Conservation (phyloP, 1,284 basidiomycete species). For the Naganishia sp. region DNA sequence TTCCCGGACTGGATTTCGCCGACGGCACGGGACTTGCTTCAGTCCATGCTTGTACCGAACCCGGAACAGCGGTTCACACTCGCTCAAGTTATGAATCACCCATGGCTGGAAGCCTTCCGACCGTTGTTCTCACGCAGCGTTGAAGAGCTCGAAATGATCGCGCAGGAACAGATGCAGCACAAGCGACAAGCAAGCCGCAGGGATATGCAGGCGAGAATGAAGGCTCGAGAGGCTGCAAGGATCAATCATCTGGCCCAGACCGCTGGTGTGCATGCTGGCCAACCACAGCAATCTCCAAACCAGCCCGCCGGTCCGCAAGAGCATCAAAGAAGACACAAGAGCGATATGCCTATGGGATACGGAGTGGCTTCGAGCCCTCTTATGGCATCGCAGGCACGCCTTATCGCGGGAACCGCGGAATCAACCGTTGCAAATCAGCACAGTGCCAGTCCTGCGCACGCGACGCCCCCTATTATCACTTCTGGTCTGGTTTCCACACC, state of each 20-base stretch:
- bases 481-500: slow-evolving; percentile 1
- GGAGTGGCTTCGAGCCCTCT: slow-evolving; percentile 47
- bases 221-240: slow-evolving; percentile 46
- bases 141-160: slow-evolving; percentile 73
- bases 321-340: slow-evolving; percentile 49
- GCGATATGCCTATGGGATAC: slow-evolving; percentile 51
- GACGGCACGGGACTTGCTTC: slow-evolving; percentile 71
- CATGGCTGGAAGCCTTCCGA: slow-evolving; percentile 73
- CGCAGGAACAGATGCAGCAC: slow-evolving; percentile 79
- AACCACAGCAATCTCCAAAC: slow-evolving; percentile 38
- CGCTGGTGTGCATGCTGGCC: slow-evolving; percentile 47
- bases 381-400: slow-evolving; percentile 11
- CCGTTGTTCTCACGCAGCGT: slow-evolving; percentile 69
- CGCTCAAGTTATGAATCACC: slow-evolving; percentile 73
- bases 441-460: not conserved
- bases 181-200: slow-evolving; percentile 78
- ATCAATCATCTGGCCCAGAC: slow-evolving; percentile 39
- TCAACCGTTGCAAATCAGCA: slow-evolving; percentile 1
- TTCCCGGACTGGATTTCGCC: slow-evolving; percentile 90
- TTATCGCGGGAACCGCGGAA: slow-evolving; percentile 3
- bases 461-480: slow-evolving; percentile 1
- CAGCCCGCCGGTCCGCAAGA: slow-evolving; percentile 37
- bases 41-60: slow-evolving; percentile 85
- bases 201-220: slow-evolving; percentile 50
- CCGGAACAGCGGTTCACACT: slow-evolving; percentile 73